Evolutionary conservation across 2,329 filamentous ascomycete species (phyloP).

Genomic region (Aspergillus neotritici): DNA sequence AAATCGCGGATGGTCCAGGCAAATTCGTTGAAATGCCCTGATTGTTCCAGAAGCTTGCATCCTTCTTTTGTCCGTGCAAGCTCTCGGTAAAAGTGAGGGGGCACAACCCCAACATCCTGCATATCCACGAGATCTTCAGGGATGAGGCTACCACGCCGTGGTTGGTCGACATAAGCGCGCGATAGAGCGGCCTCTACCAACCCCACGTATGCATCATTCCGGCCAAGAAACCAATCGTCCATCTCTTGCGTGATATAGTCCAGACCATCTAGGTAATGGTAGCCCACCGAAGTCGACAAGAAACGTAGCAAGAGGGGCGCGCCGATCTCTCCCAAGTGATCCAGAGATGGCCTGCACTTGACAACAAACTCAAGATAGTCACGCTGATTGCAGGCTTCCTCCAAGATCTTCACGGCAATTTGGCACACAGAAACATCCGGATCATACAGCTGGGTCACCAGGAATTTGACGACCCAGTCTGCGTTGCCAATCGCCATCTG

Average conservation of each 20-base stretch:
- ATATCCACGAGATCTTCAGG: constrained; percentile 56
- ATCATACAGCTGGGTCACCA: constrained; percentile 98
- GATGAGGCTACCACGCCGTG: constrained; percentile 45
- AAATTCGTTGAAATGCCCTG: constrained; percentile 95
- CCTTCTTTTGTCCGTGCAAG: constrained; percentile 88
- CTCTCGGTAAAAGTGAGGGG: constrained; percentile 97
- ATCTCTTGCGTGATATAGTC: constrained; percentile 99
- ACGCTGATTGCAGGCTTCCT: constrained; percentile 93
- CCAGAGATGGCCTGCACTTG: constrained; percentile 86
- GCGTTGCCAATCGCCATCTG: constrained; percentile 56
- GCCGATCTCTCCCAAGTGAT: constrained; percentile 94
- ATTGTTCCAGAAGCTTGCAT: constrained; percentile 80
- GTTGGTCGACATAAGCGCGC: constrained; percentile 62
- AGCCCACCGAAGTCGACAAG: constrained; percentile 90
- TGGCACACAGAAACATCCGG: constrained; percentile 96
- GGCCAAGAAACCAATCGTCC: constrained; percentile 98
- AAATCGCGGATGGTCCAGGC: constrained; percentile 81
- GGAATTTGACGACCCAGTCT: constrained; percentile 90
- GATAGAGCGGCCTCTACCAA: constrained; percentile 94
- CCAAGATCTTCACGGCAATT: constrained; percentile 91
- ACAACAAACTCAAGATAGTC: constrained; percentile 92
- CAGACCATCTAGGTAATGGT: constrained; percentile 91
- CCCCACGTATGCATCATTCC: constrained; percentile 92
- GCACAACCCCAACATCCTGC: constrained; percentile 58
- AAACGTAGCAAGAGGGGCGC: constrained; percentile 89